Conservation (phyloP, 2,329 filamentous ascomycete species). For the Aspergillus fumigatiaffinis region DNA sequence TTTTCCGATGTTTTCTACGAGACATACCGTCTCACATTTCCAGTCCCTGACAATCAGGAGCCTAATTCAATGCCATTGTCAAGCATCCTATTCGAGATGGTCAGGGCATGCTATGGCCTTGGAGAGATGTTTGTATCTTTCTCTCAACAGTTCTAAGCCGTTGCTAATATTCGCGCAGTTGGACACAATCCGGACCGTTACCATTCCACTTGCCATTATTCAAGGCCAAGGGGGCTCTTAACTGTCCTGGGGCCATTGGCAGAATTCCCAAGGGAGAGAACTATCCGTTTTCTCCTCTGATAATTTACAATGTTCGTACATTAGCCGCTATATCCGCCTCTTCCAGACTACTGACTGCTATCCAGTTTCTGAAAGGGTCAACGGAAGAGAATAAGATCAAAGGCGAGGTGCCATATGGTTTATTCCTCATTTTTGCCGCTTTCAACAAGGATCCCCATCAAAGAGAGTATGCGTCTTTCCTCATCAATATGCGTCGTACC, state of each 20-base stretch:
- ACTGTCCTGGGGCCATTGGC: background rate
- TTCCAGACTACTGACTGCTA: background rate
- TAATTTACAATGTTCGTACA: background rate
- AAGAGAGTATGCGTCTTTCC: background rate
- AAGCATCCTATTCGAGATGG: background rate
- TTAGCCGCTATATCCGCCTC: background rate
- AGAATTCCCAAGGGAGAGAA: background rate
- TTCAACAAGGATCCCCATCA: background rate
- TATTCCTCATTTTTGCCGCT: background rate
- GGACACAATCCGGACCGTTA: background rate
- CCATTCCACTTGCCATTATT: background rate
- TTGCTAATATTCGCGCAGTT: background rate
- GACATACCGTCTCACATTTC: background rate
- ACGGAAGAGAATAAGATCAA: background rate
- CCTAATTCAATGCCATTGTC: background rate
- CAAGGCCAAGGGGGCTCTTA: background rate
- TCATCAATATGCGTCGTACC: background rate
- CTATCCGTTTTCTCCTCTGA: background rate
- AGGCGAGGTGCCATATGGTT: background rate
- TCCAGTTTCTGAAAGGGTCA: background rate
- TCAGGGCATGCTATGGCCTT: background rate
- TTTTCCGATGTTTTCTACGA: background rate
- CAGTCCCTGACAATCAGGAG: background rate
- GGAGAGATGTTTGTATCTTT: background rate
- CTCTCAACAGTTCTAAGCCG: background rate